Conservation (phyloP, 179 eudicot genomes). For the Carnegiea gigantea region DNA sequence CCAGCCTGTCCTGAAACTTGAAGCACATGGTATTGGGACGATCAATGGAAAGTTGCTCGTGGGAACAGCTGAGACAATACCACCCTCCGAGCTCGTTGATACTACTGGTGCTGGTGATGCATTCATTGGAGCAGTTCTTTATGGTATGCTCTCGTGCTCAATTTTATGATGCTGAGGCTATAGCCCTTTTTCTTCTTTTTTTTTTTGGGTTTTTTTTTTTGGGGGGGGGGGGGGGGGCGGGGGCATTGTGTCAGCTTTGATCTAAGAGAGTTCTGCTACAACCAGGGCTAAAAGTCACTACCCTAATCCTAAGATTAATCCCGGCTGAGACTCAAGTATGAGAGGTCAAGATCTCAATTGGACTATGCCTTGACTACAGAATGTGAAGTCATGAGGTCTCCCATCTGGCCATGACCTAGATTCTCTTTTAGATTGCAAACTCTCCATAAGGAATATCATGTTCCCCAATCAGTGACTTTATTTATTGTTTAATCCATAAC, state of each 20-base stretch:
- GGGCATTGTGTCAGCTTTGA: no score
- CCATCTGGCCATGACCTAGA: background rate
- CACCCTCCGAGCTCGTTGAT: slow-evolving; percentile 73
- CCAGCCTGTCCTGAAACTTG: slow-evolving; percentile 51
- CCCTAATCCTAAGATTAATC: no score
- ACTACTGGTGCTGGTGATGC: slow-evolving; percentile 99
- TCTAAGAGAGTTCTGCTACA: no score
- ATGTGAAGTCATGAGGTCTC: no score
- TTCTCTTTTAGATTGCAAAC: background rate
- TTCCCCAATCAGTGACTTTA: background rate
- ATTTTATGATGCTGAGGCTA: background rate
- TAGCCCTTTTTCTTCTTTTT: background rate
- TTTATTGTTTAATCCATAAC: background rate
- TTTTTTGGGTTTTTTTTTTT: no score
- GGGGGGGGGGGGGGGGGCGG: background rate
- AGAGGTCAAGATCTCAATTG: no score
- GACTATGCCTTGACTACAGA: no score
- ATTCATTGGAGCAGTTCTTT: slow-evolving; percentile 87
- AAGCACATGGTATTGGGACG: slow-evolving; percentile 65
- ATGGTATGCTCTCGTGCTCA: slow-evolving; percentile 44
- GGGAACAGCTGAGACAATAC: slow-evolving; percentile 80
- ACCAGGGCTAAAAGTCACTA: no score
- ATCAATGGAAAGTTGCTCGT: slow-evolving; percentile 58
- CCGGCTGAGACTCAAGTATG: no score
- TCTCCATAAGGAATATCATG: background rate